phyloP scores from a whole-genome alignment of 768 basidiomycete species.

The Boletales sp. region DNA sequence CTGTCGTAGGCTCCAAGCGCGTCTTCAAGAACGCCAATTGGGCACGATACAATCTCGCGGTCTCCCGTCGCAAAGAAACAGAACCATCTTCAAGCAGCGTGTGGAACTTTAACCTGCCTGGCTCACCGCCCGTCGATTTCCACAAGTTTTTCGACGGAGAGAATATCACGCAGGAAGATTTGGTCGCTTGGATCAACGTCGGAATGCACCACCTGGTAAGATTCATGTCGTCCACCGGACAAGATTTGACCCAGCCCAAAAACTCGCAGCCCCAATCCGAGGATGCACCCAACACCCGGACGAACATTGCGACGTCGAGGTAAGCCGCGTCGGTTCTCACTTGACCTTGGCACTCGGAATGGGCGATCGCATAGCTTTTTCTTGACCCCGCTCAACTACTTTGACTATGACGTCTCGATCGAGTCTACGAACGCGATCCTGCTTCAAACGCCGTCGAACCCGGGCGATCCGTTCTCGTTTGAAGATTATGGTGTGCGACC shows the following conservation, averaged over 20 bases:
- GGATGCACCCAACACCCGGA: conserved; percentile 59
- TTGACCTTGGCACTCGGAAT: background rate
- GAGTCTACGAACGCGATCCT: conserved; percentile 53
- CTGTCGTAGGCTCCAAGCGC: conserved; percentile 57
- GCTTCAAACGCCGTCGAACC: conserved; percentile 35
- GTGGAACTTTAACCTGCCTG: conserved; percentile 66
- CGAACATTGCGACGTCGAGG: conserved; percentile 54
- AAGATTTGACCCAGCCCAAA: background rate
- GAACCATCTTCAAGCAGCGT: conserved; percentile 55
- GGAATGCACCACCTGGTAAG: conserved; percentile 63
- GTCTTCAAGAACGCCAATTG: conserved; percentile 61
- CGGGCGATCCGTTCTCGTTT: conserved; percentile 38
- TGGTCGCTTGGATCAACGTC: conserved; percentile 64
- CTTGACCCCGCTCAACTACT: conserved; percentile 61
- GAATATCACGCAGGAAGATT: conserved; percentile 58
- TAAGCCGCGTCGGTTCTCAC: conserved; percentile 15
- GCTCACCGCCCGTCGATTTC: conserved; percentile 52
- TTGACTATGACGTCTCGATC: conserved; percentile 60
- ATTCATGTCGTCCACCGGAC: background rate
- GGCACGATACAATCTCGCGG: conserved; percentile 60
- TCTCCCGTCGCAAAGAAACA: conserved; percentile 56
- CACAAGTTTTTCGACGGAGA: conserved; percentile 64
- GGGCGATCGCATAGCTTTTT: conserved; percentile 41
- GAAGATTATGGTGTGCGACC: conserved; percentile 54
- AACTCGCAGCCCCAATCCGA: conserved; percentile 52